These are phyloP conservation scores for Cornus kousa DNA, from an alignment of 148 eudicot genomes.

Conservation along the genomic window DNA sequence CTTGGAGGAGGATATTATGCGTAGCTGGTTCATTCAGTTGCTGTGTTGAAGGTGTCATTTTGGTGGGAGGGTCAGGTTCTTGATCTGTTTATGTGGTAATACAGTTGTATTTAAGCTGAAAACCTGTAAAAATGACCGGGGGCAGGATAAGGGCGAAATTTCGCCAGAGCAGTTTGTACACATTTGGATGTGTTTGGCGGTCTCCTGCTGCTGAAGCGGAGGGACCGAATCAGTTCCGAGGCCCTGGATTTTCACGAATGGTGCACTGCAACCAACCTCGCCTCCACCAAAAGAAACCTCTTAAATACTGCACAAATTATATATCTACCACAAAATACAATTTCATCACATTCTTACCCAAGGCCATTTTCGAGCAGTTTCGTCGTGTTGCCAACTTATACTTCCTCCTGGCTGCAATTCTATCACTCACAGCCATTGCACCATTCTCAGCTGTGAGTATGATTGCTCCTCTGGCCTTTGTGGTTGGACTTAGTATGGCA, in stretches of 20 bases:
- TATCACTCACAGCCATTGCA: conserved; percentile 70
- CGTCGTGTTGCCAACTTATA: conserved; percentile 93
- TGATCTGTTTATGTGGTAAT: conserved; percentile 4
- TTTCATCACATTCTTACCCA: conserved; percentile 67
- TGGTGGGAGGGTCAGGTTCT: background rate
- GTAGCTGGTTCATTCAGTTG: background rate
- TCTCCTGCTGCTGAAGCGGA: conserved; percentile 20
- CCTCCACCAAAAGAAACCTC: conserved; percentile 52
- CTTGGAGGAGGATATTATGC: background rate
- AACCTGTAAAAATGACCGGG: conserved; percentile 37
- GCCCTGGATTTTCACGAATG: conserved; percentile 60
- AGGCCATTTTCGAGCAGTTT: conserved; percentile 91
- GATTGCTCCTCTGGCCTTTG: conserved; percentile 86
- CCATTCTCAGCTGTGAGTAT: conserved; percentile 80
- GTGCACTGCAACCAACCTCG: conserved; percentile 64
- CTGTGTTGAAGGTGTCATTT: background rate
- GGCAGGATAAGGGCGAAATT: conserved; percentile 69
- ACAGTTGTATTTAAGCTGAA: conserved; percentile 20
- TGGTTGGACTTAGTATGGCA: conserved; percentile 89
- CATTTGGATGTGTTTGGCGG: conserved; percentile 55
- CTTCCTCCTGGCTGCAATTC: conserved; percentile 70
- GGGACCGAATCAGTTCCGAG: conserved; percentile 36
- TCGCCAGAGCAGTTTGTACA: conserved; percentile 63
- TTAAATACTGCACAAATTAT: conserved; percentile 60
- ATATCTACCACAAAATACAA: conserved; percentile 91